A percentile compares a stretch with the other conserved stretches of the same genome.
Evolutionary conservation across 257 asterid genomes (phyloP).

Genomic region (Solanum bulbocastanum): DNA sequence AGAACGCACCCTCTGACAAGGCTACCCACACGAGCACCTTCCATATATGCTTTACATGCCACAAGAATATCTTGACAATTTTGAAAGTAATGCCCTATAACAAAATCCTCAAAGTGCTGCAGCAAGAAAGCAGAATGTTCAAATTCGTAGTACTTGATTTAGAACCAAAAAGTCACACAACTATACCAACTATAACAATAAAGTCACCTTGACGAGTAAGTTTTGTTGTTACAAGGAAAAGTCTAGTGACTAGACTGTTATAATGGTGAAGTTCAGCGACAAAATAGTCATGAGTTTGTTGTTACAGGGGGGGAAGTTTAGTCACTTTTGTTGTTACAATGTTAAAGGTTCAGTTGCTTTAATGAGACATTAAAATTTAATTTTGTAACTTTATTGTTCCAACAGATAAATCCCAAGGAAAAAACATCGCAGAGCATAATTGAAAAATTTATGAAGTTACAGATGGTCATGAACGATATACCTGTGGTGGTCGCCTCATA

Average conservation of each 20-base stretch:
- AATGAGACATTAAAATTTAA: neutral
- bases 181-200: neutral
- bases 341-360: neutral
- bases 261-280: neutral
- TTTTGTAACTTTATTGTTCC: neutral
- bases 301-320: neutral
- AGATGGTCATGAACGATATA: neutral
- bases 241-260: neutral
- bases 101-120: constrained; percentile 22
- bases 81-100: constrained; percentile 8
- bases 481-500: constrained; percentile 14
- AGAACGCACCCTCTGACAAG: neutral
- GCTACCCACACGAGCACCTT: constrained; percentile 9
- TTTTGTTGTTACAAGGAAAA: neutral
- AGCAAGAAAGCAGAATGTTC: neutral
- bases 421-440: neutral
- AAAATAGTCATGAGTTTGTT: neutral
- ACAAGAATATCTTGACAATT: neutral
- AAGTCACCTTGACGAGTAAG: neutral
- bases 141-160: neutral
- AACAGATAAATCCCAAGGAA: neutral
- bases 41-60: constrained; percentile 10
- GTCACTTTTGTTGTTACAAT: neutral
- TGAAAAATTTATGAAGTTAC: neutral
- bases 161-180: neutral